Conservation (phyloP, 306 rosid genomes). For the Cercis canadensis region DNA sequence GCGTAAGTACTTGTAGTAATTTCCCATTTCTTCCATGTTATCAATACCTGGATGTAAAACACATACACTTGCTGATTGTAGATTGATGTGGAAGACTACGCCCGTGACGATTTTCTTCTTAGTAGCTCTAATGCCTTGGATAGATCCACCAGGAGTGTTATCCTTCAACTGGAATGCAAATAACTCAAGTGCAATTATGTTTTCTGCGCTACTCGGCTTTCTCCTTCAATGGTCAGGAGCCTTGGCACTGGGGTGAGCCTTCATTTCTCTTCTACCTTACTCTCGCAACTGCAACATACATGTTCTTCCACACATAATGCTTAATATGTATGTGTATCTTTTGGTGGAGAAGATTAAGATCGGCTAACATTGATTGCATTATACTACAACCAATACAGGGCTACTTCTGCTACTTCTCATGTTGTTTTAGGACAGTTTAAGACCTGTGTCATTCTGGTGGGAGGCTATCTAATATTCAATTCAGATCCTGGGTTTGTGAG, state of each 20-base stretch:
- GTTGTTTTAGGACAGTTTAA: slow-evolving; percentile 96
- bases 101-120: slow-evolving; percentile 83
- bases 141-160: slow-evolving; percentile 94
- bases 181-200: slow-evolving; percentile 61
- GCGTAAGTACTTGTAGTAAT: slow-evolving; percentile 58
- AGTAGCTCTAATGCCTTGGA: slow-evolving; percentile 91
- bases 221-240: slow-evolving; percentile 99
- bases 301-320: background rate
- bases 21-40: background rate
- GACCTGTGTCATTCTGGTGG: slow-evolving; percentile 77
- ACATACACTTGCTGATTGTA: slow-evolving; percentile 38
- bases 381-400: slow-evolving; percentile 56
- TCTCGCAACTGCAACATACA: background rate
- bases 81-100: slow-evolving; percentile 96
- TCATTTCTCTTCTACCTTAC: background rate
- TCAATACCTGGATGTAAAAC: background rate
- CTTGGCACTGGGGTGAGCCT: slow-evolving; percentile 88
- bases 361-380: slow-evolving; percentile 23
- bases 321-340: too few species aligned
- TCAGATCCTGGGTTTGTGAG: slow-evolving; percentile 61
- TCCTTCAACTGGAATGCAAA: slow-evolving; percentile 77
- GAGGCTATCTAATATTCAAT: slow-evolving; percentile 53
- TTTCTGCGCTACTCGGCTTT: slow-evolving; percentile 89
- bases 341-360: background rate
- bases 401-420: slow-evolving; percentile 93